Evolutionary conservation across 75 land plant genomes (phyloP), one percentile per base, ranked within the genome.

Genomic region (Larix kaempferi): DNA sequence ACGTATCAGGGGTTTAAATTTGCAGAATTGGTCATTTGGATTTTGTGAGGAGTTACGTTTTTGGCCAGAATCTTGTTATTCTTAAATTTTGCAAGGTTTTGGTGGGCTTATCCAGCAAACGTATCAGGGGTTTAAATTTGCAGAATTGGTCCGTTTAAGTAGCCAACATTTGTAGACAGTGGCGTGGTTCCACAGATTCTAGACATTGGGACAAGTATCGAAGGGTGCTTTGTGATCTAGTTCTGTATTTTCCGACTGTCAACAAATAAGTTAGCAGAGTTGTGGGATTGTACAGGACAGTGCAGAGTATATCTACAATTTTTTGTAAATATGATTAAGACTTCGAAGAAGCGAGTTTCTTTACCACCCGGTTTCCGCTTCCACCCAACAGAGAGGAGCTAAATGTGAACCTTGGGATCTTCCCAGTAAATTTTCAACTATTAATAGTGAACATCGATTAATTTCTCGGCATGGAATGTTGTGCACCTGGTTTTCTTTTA

Each of bases 391-490:
- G 87, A 85, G 78, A 74, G 69, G 23, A 80, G 81, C 87, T n/a
- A 85, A 85, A 63, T 77, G 74, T 78, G 87, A 85, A 39, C 87
- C 87, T 13, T 85, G 87, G 87, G 87, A 85, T 60, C 71, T 85
- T 10, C 82, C 84, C 41, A 82, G 87, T 85, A 82, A 56, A 21
- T 26, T 25, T 37, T 37, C 35, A 12, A 80, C 22, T 19, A 69
- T n/a, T 69, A 15, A 37, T 69, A 69, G 14, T 39, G 8, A 0
- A 41, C n/a, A 23, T 69, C 22, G 54, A 41, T 17, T 69, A 10
- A 3, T 21, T n/a, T 39, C 16, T 66, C 21, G 19, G 71, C 37
- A 37, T 35, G 37, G 17, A 27, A 29, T 29, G 16, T 3, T 21
- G 19, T 69, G 11, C 13, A 7, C 52, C 2, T 69, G 39, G n/a